phyloP scores from a whole-genome alignment of 2,329 filamentous ascomycete genomes.

The Colletotrichum trifolii region DNA sequence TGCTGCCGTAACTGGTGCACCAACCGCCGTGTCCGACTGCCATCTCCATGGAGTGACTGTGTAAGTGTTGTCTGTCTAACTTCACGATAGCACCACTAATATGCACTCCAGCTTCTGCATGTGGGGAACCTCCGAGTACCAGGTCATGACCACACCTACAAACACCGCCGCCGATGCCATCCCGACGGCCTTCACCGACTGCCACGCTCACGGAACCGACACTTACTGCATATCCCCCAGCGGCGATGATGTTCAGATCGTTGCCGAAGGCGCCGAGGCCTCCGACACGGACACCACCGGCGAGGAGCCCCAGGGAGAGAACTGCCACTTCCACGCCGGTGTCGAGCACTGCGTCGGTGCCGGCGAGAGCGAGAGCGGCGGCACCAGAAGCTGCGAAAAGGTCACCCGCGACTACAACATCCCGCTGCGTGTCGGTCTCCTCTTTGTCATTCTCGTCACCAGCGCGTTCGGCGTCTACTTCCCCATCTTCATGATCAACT shows the following conservation, averaged over 20 bases:
- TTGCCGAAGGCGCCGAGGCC: slow-evolving; percentile 48
- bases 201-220: slow-evolving; percentile 68
- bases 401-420: slow-evolving; percentile 71
- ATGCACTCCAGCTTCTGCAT: slow-evolving; percentile 54
- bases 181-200: slow-evolving; percentile 71
- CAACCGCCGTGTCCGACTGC: slow-evolving; percentile 54
- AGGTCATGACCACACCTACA: slow-evolving; percentile 60
- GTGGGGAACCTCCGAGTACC: slow-evolving; percentile 54
- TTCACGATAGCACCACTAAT: slow-evolving; percentile 14
- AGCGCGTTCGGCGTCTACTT: slow-evolving; percentile 64
- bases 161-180: slow-evolving; percentile 59
- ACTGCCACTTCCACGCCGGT: slow-evolving; percentile 80
- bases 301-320: slow-evolving; percentile 48
- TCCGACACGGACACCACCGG: slow-evolving; percentile 39
- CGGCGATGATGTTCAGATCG: slow-evolving; percentile 70
- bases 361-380: slow-evolving; percentile 53
- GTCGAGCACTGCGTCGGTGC: slow-evolving; percentile 65
- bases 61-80: slow-evolving; percentile 43
- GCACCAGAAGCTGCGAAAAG: slow-evolving; percentile 55
- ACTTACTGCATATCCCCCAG: slow-evolving; percentile 72
- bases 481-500: slow-evolving; percentile 71
- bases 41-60: slow-evolving; percentile 54
- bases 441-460: slow-evolving; percentile 78
- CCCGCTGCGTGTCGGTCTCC: slow-evolving; percentile 73
- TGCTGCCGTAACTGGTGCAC: slow-evolving; percentile 18